A percentile compares a stretch with the other conserved stretches of the same genome.
Conservation (phyloP, 306 rosid species). For the Comarum palustre region DNA sequence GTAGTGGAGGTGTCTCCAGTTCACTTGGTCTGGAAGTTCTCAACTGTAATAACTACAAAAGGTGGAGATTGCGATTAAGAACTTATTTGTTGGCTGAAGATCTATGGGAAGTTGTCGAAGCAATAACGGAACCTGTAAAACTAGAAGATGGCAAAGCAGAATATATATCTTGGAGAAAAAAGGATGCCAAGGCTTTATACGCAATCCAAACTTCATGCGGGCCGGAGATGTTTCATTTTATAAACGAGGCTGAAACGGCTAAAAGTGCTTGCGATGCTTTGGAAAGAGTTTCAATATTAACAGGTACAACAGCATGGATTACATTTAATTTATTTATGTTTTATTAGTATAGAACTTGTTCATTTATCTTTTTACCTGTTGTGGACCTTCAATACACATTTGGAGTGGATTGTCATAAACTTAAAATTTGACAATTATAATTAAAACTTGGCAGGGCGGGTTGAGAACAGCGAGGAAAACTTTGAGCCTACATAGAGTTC, state of each 20-base stretch:
- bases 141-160: too few species aligned
- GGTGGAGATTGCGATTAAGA: neutral
- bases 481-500: neutral
- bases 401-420: neutral
- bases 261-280: conserved; percentile 8
- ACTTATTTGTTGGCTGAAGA: conserved; percentile 8
- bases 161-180: neutral
- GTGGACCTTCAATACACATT: too few species aligned
- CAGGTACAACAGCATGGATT: neutral
- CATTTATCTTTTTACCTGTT: too few species aligned
- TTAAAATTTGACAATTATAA: neutral
- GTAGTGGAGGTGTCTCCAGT: neutral
- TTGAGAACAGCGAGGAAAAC: neutral
- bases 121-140: neutral
- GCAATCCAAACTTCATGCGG: conserved; percentile 17
- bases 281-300: neutral
- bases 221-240: neutral
- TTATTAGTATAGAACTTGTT: too few species aligned
- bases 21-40: neutral
- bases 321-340: too few species aligned
- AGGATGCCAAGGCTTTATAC: conserved; percentile 12
- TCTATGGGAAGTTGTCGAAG: conserved; percentile 8
- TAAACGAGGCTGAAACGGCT: neutral
- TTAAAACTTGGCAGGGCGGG: neutral
- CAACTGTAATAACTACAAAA: neutral